A percentile compares a stretch with the other conserved stretches of the same genome.
phyloP scores from a whole-genome alignment of 176 grass and related monocot species.

The Rhynchospora tenuis region DNA sequence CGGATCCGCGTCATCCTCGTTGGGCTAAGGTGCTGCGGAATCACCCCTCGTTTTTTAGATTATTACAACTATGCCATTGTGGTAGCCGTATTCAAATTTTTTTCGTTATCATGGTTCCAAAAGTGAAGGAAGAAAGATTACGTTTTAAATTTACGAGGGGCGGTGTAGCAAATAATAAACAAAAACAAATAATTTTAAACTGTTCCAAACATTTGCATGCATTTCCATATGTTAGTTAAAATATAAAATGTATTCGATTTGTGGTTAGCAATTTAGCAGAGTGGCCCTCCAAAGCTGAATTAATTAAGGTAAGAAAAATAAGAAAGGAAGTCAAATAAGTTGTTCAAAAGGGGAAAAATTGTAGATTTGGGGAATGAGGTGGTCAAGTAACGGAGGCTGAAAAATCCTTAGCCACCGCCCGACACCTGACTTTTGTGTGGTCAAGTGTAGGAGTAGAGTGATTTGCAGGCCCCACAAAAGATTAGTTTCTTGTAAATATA shows the following conservation, averaged over 20 bases:
- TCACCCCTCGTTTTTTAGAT: not conserved
- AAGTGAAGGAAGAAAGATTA: not conserved
- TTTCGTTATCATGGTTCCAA: not conserved
- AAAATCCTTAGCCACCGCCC: not conserved
- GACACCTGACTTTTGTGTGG: conserved; percentile 2
- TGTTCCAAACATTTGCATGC: not conserved
- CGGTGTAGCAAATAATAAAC: not conserved
- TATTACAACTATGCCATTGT: not conserved
- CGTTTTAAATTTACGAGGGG: not conserved
- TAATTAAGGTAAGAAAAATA: not conserved
- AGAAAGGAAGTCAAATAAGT: not conserved
- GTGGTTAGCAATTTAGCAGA: not conserved
- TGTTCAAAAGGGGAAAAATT: not conserved
- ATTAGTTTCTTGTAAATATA: not conserved
- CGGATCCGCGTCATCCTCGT: conserved; percentile 15
- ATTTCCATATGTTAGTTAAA: no score
- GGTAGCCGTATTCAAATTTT: not conserved
- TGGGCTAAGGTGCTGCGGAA: not conserved
- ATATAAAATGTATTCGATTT: no score
- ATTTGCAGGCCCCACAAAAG: conserved; percentile 11
- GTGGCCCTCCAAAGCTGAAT: not conserved
- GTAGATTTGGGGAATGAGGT: not conserved
- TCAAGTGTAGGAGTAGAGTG: not conserved
- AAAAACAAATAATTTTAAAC: not conserved
- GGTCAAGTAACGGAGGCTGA: not conserved